phyloP scores from a whole-genome alignment of 768 basidiomycete genomes.

The Hemileccinum impolitum region DNA sequence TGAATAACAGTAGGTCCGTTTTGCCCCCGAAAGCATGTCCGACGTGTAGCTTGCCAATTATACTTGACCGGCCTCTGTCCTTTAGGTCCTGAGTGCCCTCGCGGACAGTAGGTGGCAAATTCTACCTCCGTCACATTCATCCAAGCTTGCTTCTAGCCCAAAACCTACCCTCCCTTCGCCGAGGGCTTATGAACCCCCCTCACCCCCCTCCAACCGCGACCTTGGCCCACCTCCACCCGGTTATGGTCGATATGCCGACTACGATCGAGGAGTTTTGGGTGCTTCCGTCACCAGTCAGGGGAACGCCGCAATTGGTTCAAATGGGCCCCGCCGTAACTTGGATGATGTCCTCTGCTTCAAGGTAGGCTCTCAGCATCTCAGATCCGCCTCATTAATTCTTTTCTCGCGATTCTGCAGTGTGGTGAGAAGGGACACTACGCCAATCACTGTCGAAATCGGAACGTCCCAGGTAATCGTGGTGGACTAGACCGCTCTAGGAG shows the following conservation, averaged over 20 bases:
- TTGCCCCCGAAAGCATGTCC: conserved; percentile 90
- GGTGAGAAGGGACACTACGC: conserved; percentile 95
- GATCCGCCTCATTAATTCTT: conserved; percentile 1
- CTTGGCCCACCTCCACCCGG: conserved; percentile 91
- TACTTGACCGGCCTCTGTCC: conserved; percentile 95
- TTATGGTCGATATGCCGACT: conserved; percentile 80
- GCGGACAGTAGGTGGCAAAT: conserved; percentile 72
- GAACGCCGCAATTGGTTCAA: conserved; percentile 29
- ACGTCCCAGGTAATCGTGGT: conserved; percentile 88
- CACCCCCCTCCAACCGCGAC: conserved; percentile 70
- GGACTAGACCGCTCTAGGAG: conserved; percentile 57
- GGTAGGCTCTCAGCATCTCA: conserved; percentile 38
- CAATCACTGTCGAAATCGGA: conserved; percentile 87
- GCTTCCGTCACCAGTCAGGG: conserved; percentile 23
- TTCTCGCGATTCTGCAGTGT: conserved; percentile 47
- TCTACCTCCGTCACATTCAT: conserved; percentile 5
- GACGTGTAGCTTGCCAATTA: conserved; percentile 84
- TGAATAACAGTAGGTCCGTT: conserved; percentile 56
- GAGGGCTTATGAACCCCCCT: conserved; percentile 74
- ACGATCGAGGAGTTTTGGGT: conserved; percentile 51
- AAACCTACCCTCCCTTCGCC: conserved; percentile 69
- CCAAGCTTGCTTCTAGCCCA: conserved; percentile 48
- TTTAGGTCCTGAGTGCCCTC: conserved; percentile 79
- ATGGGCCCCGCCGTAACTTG: conserved; percentile 61
- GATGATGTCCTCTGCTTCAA: conserved; percentile 88